Evolutionary conservation across 441 rosid species (phyloP).

Genomic region (Populus tomentosa): DNA sequence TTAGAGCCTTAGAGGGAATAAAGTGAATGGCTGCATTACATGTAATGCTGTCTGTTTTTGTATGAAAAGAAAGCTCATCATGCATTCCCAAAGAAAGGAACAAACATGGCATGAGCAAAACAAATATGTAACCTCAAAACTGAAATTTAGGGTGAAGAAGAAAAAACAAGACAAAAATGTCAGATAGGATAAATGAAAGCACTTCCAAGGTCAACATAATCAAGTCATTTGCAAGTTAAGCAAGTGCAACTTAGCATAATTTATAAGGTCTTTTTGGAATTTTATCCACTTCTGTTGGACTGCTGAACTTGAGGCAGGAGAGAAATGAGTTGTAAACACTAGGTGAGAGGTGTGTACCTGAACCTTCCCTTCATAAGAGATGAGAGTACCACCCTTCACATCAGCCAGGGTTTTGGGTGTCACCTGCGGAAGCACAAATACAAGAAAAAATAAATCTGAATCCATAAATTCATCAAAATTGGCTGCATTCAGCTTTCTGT

Average conservation of each 20-base stretch:
- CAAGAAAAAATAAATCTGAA: too few species aligned
- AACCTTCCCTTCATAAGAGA: conserved; percentile 50
- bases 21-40: neutral
- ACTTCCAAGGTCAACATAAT: neutral
- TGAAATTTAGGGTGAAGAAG: neutral
- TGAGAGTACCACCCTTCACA: too few species aligned
- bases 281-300: neutral
- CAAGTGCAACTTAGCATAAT: neutral
- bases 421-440: too few species aligned
- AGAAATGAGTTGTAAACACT: neutral
- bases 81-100: neutral
- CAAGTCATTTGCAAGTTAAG: neutral
- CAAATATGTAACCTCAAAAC: neutral
- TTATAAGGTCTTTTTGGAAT: neutral
- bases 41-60: neutral
- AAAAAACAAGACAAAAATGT: neutral
- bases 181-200: neutral
- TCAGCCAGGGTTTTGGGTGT: too few species aligned
- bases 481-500: too few species aligned
- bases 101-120: neutral
- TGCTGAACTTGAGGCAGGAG: neutral
- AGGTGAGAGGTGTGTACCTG: conserved; percentile 50
- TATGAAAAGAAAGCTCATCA: neutral
- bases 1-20: neutral
- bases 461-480: too few species aligned